Percentiles rank a stretch among this genome's conserved stretches.
Conservation (phyloP, 179 eudicot species). For the Gypsophila paniculata region DNA sequence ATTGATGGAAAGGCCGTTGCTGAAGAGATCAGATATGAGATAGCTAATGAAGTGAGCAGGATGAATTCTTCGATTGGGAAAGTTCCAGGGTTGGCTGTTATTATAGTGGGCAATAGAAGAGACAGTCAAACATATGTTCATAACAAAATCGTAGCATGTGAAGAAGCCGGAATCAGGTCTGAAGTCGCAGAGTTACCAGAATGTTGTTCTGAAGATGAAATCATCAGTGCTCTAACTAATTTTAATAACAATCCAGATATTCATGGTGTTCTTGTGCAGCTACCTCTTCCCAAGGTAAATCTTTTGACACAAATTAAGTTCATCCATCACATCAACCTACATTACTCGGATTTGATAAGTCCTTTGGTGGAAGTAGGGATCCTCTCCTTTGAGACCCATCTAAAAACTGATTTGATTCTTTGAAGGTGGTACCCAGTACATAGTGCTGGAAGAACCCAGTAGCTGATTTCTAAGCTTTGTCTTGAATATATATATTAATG, state of each 20-base stretch:
- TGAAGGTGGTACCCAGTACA: too few relatives aligned
- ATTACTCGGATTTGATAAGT: constrained; percentile 6
- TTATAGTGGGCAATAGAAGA: constrained; percentile 66
- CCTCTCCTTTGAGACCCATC: too few relatives aligned
- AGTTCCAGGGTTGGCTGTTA: constrained; percentile 82
- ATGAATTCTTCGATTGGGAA: constrained; percentile 58
- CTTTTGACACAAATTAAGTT: constrained; percentile 3
- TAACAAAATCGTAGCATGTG: constrained; percentile 67
- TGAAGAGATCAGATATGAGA: constrained; percentile 47
- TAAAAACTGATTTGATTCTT: too few relatives aligned
- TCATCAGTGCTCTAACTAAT: constrained; percentile 43
- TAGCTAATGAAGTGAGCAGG: constrained; percentile 56
- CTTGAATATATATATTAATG: too few relatives aligned
- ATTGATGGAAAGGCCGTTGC: constrained; percentile 83
- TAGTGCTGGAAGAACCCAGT: too few relatives aligned
- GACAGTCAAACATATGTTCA: constrained; percentile 71
- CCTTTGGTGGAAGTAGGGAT: too few relatives aligned
- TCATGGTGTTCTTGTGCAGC: constrained; percentile 86
- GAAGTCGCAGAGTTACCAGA: constrained; percentile 48
- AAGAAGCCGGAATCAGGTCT: constrained; percentile 67
- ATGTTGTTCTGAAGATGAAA: constrained; percentile 52
- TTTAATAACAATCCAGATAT: constrained; percentile 57
- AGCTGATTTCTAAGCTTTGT: too few relatives aligned
- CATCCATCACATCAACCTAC: not conserved
- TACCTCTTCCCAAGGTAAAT: constrained; percentile 79